Percentiles rank a stretch among this genome's conserved stretches.
Conservation (phyloP, 139 green algal genomes). For the Auxenochlorella pyrenoidosa region DNA sequence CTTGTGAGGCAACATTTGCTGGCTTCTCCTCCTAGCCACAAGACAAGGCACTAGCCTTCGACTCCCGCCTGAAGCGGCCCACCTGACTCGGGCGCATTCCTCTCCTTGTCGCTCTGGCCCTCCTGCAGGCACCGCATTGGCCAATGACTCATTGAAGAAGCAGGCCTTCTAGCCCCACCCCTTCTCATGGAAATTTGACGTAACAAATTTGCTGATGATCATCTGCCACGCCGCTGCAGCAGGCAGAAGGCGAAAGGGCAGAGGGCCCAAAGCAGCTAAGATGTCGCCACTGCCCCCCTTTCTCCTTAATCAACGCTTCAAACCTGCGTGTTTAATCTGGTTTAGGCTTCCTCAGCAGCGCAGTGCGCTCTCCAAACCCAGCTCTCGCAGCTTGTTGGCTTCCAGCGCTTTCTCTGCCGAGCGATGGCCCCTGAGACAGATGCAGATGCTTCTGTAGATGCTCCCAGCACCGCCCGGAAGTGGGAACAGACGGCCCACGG, state of each 20-base stretch:
- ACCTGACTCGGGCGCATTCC: slow-evolving; percentile 5
- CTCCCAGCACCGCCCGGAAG: neutral
- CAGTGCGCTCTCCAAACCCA: neutral
- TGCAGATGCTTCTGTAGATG: neutral
- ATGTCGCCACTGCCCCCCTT: too few species aligned
- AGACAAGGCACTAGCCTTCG: neutral
- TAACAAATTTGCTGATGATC: too few species aligned
- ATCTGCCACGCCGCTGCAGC: too few species aligned
- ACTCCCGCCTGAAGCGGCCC: too few species aligned
- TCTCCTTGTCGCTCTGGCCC: neutral
- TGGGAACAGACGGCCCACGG: slow-evolving; percentile 7
- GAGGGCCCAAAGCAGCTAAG: too few species aligned
- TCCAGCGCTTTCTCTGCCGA: neutral
- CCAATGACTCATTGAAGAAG: neutral
- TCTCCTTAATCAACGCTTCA: neutral
- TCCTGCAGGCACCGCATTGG: neutral
- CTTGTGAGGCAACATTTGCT: neutral
- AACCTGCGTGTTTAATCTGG: too few species aligned
- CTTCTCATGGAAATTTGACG: too few species aligned
- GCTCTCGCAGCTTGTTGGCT: neutral
- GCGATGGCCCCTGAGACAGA: neutral
- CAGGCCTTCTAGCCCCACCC: too few species aligned
- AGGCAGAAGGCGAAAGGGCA: too few species aligned
- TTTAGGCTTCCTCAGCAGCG: neutral
- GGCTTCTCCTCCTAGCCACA: neutral